phyloP scores from a whole-genome alignment of 805 yeast species.

The Candida michaelii region DNA sequence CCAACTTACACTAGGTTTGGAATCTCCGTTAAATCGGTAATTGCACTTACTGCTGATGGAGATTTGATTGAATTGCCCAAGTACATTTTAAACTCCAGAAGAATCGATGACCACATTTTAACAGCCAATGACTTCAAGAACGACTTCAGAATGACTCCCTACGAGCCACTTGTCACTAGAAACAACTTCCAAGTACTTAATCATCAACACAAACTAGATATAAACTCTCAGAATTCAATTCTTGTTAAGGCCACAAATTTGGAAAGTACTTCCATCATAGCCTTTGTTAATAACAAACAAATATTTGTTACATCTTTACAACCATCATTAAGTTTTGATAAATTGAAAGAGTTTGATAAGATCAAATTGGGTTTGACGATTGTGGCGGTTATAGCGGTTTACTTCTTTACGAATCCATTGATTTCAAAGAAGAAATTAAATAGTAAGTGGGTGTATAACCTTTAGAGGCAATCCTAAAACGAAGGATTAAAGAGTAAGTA shows the following conservation, averaged over 20 bases:
- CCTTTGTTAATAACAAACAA: constrained; percentile 60
- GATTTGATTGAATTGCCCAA: constrained; percentile 73
- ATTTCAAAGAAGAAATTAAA: constrained; percentile 55
- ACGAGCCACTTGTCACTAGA: constrained; percentile 59
- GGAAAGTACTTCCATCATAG: constrained; percentile 78
- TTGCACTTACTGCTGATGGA: constrained; percentile 59
- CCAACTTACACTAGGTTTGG: constrained; percentile 40
- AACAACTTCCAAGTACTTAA: constrained; percentile 35
- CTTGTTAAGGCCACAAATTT: constrained; percentile 53
- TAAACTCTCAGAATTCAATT: constrained; percentile 20
- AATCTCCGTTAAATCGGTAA: constrained; percentile 49
- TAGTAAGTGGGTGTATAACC: constrained; percentile 46
- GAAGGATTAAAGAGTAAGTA: constrained; percentile 56
- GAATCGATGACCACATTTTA: constrained; percentile 57
- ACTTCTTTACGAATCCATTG: constrained; percentile 55
- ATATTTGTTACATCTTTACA: constrained; percentile 73
- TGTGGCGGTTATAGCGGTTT: constrained; percentile 45
- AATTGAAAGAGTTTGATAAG: constrained; percentile 69
- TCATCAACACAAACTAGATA: constrained; percentile 34
- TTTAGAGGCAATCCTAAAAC: constrained; percentile 19
- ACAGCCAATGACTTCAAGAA: constrained; percentile 49
- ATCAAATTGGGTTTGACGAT: constrained; percentile 62
- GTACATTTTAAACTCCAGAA: constrained; percentile 61
- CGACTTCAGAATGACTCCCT: constrained; percentile 61
- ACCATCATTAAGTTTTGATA: constrained; percentile 85